A percentile compares a stretch with the other conserved stretches of the same genome.
Evolutionary conservation across 768 basidiomycete genomes (phyloP).

Genomic region (Tulasnella sp.): DNA sequence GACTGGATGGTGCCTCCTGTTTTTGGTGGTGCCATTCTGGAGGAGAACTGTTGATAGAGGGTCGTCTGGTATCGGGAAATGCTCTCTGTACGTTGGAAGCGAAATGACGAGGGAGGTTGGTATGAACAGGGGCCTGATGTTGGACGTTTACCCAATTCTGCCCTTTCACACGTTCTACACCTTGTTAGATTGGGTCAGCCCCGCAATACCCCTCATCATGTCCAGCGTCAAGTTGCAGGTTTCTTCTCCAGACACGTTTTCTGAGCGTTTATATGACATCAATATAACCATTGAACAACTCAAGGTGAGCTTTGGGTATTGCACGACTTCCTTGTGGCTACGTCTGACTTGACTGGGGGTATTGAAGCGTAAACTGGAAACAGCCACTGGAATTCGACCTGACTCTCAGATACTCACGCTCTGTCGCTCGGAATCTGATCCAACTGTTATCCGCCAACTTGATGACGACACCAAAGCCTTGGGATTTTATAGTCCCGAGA

Average conservation of each 20-base stretch:
- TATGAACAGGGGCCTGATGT: neutral
- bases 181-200: neutral
- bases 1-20: neutral
- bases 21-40: slow-evolving; percentile 5
- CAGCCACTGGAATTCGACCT: slow-evolving; percentile 84
- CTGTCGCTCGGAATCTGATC: slow-evolving; percentile 54
- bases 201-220: neutral
- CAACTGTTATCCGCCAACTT: slow-evolving; percentile 50
- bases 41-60: neutral
- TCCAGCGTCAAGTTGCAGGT: slow-evolving; percentile 63
- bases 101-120: neutral
- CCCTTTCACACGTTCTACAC: slow-evolving; percentile 5
- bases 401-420: slow-evolving; percentile 67
- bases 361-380: slow-evolving; percentile 70
- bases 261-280: slow-evolving; percentile 80
- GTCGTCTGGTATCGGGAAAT: neutral
- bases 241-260: slow-evolving; percentile 80
- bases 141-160: neutral
- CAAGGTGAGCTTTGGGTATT: slow-evolving; percentile 54
- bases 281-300: slow-evolving; percentile 70
- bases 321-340: neutral
- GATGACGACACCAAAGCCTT: slow-evolving; percentile 65
- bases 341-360: slow-evolving; percentile 7
- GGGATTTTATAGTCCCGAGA: slow-evolving; percentile 67
- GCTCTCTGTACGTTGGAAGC: neutral